Base-by-base conservation (phyloP, 169 alveolate genomes). In the Ophryocystis elektroscirrha region DNA sequence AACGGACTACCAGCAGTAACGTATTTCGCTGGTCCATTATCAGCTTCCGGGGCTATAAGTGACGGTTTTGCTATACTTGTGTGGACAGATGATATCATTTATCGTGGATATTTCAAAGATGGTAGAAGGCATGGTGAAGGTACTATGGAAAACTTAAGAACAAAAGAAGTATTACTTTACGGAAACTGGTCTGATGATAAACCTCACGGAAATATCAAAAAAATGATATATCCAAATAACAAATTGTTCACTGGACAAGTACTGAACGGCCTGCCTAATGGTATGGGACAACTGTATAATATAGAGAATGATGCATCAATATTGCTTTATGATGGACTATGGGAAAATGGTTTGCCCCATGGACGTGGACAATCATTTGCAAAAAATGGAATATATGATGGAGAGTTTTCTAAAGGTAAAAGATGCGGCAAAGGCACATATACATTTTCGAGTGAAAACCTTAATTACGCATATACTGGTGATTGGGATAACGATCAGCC, bases 401-500 rank as follows among this genome's bases (percentile, higher is more conserved):
- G 56, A 20, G 45, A 48, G 4, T 1, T 48, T 20, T 5, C 15
- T 7, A n/a, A n/a, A 1, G 56, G 56, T 30, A 27, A 48, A 37
- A 12, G 56, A 6, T 47, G 37, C 46, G 56, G 56, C 9, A 48
- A 26, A 35, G 56, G 56, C 22, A 28, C 36, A 1, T 48, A 36
- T 23, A 7, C 7, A 12, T 39, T 5, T 26, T 19, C 18, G 7
- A 26, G 20, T 4, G 7, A 7, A 12, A 4, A 4, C 29, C 16
- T 39, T 12, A 26, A 12, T 12, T 6, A 39, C 47, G 47, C 29
- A 6, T 48, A 48, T 35, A 47, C 32, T 3, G 56, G 56, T 0
- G 56, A 48, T 24, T 48, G 56, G 56, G 15, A 29, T 5, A 18
- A 48, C 45, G 56, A 48, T 20, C 9, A 36, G 44, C 56, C 44